Evolutionary conservation across 78 protist genomes (phyloP).

Genomic region (Dictyostelium capitatum): DNA sequence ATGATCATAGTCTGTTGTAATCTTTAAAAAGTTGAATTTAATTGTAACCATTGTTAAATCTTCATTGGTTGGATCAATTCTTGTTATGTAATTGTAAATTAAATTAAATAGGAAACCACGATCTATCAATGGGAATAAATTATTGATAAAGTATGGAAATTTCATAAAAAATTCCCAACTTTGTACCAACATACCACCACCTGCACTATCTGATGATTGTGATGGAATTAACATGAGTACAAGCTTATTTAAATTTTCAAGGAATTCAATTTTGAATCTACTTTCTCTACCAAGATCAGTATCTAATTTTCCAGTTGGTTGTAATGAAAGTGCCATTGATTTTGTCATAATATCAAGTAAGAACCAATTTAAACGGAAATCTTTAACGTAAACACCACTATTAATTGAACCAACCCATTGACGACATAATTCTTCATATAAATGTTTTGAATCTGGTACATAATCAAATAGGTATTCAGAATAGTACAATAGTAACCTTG

Average conservation of each 20-base stretch:
- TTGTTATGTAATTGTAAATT: constrained; percentile 42
- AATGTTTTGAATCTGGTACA: constrained; percentile 70
- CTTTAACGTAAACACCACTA: constrained; percentile 67
- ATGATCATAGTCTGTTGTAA: constrained; percentile 80
- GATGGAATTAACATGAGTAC: constrained; percentile 51
- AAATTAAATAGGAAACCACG: constrained; percentile 68
- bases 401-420: constrained; percentile 68
- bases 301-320: constrained; percentile 55
- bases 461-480: constrained; percentile 75
- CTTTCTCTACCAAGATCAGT: constrained; percentile 65
- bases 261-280: constrained; percentile 65
- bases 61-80: constrained; percentile 52
- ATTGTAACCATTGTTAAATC: constrained; percentile 46
- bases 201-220: not conserved
- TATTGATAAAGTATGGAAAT: constrained; percentile 63
- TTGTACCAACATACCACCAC: constrained; percentile 47
- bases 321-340: constrained; percentile 80
- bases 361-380: constrained; percentile 84
- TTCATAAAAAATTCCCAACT: constrained; percentile 75
- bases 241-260: constrained; percentile 57
- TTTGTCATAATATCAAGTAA: constrained; percentile 79
- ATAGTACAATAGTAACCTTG: constrained; percentile 44
- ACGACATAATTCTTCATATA: constrained; percentile 71
- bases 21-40: constrained; percentile 74
- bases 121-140: constrained; percentile 73